Evolutionary conservation across 345 rosid species (phyloP).

Genomic region (Murraya paniculata): DNA sequence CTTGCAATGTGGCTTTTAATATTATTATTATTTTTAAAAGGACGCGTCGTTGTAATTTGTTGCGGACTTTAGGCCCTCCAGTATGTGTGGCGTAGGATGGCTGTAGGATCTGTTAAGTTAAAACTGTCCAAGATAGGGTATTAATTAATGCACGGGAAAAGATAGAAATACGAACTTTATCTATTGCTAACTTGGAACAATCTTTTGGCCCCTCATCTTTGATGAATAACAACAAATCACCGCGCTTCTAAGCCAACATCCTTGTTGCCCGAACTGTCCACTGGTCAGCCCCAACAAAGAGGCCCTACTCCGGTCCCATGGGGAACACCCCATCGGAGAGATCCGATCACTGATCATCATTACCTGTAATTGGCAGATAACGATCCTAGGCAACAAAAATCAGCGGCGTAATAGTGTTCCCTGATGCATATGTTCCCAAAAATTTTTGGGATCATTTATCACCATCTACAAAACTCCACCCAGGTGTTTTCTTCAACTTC

Average conservation of each 20-base stretch:
- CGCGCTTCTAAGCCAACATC: too few species aligned
- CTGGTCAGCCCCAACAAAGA: too few species aligned
- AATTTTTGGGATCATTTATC: neutral
- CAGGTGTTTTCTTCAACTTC: conserved; percentile 21
- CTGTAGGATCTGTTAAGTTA: neutral
- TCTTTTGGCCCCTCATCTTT: neutral
- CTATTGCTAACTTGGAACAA: neutral
- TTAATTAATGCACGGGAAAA: neutral
- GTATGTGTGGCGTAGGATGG: neutral
- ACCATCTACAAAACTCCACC: conserved; percentile 25
- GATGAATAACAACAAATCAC: too few species aligned
- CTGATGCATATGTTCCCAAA: neutral
- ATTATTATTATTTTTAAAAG: too few species aligned
- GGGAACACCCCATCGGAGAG: too few species aligned
- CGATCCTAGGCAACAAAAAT: neutral
- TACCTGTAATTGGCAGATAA: too few species aligned
- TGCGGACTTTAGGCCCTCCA: neutral
- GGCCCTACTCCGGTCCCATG: too few species aligned
- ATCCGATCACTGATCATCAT: too few species aligned
- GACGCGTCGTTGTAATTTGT: neutral
- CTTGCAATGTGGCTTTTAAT: neutral
- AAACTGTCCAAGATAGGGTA: neutral
- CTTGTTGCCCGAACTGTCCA: too few species aligned
- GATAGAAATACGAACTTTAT: neutral
- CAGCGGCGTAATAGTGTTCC: neutral